phyloP scores from a whole-genome alignment of 768 basidiomycete species.

The Lactifluus hygrophoroides region DNA sequence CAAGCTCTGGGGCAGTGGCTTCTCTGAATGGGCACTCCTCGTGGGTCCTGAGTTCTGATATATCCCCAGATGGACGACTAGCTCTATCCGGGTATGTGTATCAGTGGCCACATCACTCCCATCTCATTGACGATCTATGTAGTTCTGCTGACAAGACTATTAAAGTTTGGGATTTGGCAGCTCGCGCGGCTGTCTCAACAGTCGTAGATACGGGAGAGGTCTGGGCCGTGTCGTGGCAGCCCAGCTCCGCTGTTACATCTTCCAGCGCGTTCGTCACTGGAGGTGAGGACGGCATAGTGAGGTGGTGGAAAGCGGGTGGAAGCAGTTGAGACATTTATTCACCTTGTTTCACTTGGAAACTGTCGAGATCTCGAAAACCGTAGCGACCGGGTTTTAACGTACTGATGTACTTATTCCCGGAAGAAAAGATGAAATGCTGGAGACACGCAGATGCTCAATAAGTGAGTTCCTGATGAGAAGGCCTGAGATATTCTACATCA shows the following conservation, averaged over 20 bases:
- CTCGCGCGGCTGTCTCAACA: constrained; percentile 67
- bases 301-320: constrained; percentile 75
- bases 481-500: background rate
- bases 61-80: constrained; percentile 73
- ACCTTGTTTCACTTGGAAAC: background rate
- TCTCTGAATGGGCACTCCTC: constrained; percentile 83
- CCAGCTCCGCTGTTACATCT: constrained; percentile 44
- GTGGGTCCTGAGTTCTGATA: constrained; percentile 80
- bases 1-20: constrained; percentile 72
- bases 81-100: constrained; percentile 67
- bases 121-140: background rate
- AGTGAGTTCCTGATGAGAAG: background rate
- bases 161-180: constrained; percentile 79
- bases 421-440: background rate
- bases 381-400: background rate
- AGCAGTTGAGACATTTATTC: constrained; percentile 24
- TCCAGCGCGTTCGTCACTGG: constrained; percentile 66
- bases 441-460: background rate
- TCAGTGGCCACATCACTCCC: background rate
- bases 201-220: constrained; percentile 74
- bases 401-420: background rate
- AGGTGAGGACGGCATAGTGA: constrained; percentile 64
- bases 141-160: constrained; percentile 82
- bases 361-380: background rate
- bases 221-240: constrained; percentile 79